A percentile compares a stretch with the other conserved stretches of the same genome.
Evolutionary conservation across 2,329 filamentous ascomycete genomes (phyloP).

Genomic region (Cytospora piceae): DNA sequence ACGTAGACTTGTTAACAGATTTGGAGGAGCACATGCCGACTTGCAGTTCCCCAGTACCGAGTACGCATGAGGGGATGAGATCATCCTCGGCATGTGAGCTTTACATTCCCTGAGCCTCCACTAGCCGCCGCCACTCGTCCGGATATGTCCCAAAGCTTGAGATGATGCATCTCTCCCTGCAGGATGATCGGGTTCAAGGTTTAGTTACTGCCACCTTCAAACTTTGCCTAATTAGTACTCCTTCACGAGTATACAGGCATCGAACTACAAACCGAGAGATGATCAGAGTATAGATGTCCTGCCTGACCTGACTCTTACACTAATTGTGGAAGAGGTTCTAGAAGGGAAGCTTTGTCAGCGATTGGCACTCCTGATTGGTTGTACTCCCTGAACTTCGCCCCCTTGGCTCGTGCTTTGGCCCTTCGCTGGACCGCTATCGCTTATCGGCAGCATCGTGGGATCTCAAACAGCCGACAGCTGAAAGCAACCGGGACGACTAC

Average conservation of each 20-base stretch:
- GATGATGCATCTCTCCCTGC: neutral
- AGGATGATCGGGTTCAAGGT: neutral
- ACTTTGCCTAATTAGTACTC: too few species aligned
- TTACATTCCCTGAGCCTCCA: conserved; percentile 18
- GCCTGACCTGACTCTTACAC: neutral
- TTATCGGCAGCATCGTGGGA: conserved; percentile 22
- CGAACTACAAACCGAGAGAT: neutral
- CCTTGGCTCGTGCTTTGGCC: neutral
- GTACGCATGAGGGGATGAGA: conserved; percentile 15
- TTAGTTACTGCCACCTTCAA: too few species aligned
- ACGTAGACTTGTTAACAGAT: neutral
- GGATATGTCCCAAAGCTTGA: neutral
- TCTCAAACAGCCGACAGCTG: conserved; percentile 5
- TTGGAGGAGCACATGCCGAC: neutral
- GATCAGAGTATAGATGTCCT: neutral
- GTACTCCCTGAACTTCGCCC: neutral
- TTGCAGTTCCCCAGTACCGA: neutral
- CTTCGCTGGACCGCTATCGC: conserved; percentile 10
- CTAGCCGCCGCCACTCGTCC: conserved; percentile 25
- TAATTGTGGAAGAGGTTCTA: neutral
- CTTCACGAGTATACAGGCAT: neutral
- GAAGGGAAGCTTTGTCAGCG: conserved; percentile 5
- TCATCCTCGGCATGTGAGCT: conserved; percentile 28
- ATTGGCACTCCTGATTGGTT: neutral
- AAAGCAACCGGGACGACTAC: neutral